A percentile compares a stretch with the other conserved stretches of the same genome.
phyloP scores from a whole-genome alignment of 352 stramenopile species.

The Globisporangium irregulare region DNA sequence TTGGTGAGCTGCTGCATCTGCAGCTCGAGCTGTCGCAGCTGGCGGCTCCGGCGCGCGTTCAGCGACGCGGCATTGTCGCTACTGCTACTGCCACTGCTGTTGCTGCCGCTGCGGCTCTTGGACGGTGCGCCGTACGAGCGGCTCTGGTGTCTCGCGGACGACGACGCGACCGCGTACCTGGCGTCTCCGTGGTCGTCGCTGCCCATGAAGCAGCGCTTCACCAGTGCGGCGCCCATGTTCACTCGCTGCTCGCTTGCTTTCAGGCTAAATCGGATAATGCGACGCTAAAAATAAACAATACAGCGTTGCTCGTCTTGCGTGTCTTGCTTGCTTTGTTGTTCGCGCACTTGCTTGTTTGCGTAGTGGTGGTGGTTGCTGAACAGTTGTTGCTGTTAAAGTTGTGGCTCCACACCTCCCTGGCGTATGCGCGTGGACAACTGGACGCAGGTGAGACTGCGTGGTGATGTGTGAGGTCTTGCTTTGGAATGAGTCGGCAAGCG shows the following conservation, averaged over 20 bases:
- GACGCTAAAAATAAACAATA: neutral
- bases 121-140: neutral
- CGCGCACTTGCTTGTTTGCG: neutral
- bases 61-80: constrained; percentile 4
- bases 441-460: neutral
- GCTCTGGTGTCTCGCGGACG: neutral
- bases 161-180: neutral
- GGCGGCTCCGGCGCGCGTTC: constrained; percentile 9
- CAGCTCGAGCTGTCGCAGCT: constrained; percentile 16
- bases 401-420: neutral
- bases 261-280: neutral
- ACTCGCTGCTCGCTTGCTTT: neutral
- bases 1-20: constrained; percentile 18
- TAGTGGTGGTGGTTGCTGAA: neutral
- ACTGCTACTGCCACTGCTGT: too few species aligned
- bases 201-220: constrained; percentile 32
- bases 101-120: neutral
- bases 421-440: neutral
- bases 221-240: constrained; percentile 33
- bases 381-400: neutral
- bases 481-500: neutral
- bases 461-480: neutral
- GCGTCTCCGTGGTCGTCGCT: constrained; percentile 11
- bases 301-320: neutral
- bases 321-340: neutral